Conservation (phyloP, 768 basidiomycete species). For the Suillus weaverae region DNA sequence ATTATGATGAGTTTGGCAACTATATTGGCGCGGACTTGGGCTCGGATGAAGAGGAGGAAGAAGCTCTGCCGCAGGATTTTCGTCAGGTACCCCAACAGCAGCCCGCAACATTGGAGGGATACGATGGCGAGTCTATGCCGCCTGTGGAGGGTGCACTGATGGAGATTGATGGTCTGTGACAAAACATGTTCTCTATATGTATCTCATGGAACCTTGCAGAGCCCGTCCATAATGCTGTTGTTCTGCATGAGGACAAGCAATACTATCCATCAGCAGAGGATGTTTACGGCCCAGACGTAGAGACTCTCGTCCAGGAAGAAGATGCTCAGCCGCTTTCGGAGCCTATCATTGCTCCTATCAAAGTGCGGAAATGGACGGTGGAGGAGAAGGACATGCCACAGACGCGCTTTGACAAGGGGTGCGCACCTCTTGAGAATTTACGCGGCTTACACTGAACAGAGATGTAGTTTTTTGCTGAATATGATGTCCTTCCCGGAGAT, state of each 20-base stretch:
- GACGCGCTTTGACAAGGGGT: constrained; percentile 98
- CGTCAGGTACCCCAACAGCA: constrained; percentile 36
- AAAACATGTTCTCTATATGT: not conserved
- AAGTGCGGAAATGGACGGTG: constrained; percentile 91
- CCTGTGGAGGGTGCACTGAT: constrained; percentile 66
- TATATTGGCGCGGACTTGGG: constrained; percentile 95
- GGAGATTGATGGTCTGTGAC: constrained; percentile 75
- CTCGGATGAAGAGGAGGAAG: constrained; percentile 71
- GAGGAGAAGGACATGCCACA: constrained; percentile 96
- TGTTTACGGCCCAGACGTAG: constrained; percentile 91
- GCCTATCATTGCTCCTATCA: constrained; percentile 93
- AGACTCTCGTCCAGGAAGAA: constrained; percentile 97
- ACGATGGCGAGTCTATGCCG: constrained; percentile 67
- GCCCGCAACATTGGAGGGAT: constrained; percentile 74
- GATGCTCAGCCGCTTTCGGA: constrained; percentile 94
- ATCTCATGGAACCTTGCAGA: constrained; percentile 42
- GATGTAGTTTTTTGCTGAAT: constrained; percentile 80
- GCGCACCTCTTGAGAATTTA: constrained; percentile 26
- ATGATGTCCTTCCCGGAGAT: constrained; percentile 91
- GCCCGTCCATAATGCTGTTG: constrained; percentile 75
- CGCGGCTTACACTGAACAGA: constrained; percentile 10
- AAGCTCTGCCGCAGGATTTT: constrained; percentile 53
- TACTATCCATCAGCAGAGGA: constrained; percentile 94
- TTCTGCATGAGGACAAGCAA: constrained; percentile 97
- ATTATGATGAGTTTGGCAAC: constrained; percentile 95